A percentile compares a stretch with the other conserved stretches of the same genome.
Conservation (phyloP, 148 eudicot species). For the Beta vulgaris region DNA sequence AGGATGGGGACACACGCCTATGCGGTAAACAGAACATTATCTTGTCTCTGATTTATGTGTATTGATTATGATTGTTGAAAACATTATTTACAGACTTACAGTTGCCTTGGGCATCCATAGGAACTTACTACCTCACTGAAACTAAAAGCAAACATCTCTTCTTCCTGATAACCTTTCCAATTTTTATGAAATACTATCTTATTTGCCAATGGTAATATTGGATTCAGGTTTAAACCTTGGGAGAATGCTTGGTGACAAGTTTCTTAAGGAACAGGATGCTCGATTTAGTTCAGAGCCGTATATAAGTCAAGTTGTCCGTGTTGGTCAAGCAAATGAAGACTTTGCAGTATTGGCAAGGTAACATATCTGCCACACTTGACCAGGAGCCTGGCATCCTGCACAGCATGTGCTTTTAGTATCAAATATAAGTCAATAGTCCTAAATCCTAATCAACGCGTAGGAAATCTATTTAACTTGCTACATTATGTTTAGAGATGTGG, state of each 20-base stretch:
- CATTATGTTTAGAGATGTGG: neutral
- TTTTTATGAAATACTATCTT: neutral
- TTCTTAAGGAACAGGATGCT: slow-evolving; percentile 83
- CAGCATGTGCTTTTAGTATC: neutral
- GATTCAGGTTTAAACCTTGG: slow-evolving; percentile 80
- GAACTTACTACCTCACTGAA: neutral
- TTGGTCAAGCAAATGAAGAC: slow-evolving; percentile 53
- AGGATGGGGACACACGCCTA: slow-evolving; percentile 91
- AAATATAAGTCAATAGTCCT: neutral
- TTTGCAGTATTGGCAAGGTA: slow-evolving; percentile 90
- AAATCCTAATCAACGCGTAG: neutral
- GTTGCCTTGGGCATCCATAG: too few species aligned
- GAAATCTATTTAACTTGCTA: neutral
- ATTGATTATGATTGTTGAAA: neutral
- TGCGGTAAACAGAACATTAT: slow-evolving; percentile 50
- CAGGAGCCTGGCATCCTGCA: neutral
- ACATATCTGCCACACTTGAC: slow-evolving; percentile 12
- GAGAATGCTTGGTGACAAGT: slow-evolving; percentile 96
- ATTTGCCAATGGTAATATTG: neutral
- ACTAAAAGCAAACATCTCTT: neutral
- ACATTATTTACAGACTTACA: neutral
- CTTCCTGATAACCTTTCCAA: neutral
- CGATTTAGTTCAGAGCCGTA: slow-evolving; percentile 89
- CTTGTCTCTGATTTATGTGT: neutral
- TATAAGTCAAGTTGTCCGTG: slow-evolving; percentile 61